Percentiles rank a stretch among this genome's conserved stretches.
These are phyloP conservation scores for Aspergillus terreus DNA, from an alignment of 2,329 filamentous ascomycete genomes.

Conservation along the genomic window DNA sequence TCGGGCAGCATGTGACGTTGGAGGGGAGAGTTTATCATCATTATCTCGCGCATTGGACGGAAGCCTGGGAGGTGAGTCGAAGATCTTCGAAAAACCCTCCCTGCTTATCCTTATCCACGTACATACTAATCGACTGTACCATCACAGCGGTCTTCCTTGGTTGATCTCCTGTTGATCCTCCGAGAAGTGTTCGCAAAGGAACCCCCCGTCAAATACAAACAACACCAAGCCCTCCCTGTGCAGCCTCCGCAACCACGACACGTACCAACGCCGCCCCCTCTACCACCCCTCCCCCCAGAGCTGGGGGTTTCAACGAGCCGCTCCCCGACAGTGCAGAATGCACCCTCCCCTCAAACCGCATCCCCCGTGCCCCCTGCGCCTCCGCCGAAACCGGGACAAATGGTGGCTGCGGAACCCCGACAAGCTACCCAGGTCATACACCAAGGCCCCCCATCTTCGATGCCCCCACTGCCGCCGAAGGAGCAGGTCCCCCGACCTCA, in stretches of 20 bases:
- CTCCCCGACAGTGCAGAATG: slow-evolving; percentile 26
- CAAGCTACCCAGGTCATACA: slow-evolving; percentile 20
- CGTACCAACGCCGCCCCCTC: slow-evolving; percentile 56
- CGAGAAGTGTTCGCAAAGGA: slow-evolving; percentile 90
- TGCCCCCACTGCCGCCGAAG: slow-evolving; percentile 39
- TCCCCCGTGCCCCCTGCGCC: slow-evolving; percentile 29
- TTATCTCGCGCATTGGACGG: slow-evolving; percentile 83
- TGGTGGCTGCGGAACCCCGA: slow-evolving; percentile 12
- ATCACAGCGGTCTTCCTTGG: slow-evolving; percentile 69
- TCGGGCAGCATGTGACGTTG: slow-evolving; percentile 90
- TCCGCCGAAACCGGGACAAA: slow-evolving; percentile 35
- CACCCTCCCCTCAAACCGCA: slow-evolving; percentile 12
- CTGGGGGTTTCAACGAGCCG: slow-evolving; percentile 41
- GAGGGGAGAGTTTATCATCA: slow-evolving; percentile 95
- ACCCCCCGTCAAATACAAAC: slow-evolving; percentile 79
- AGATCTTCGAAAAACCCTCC: background rate
- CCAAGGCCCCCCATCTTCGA: slow-evolving; percentile 28
- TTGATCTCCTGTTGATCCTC: slow-evolving; percentile 78
- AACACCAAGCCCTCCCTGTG: slow-evolving; percentile 33
- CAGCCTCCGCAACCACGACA: slow-evolving; percentile 31
- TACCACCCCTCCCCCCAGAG: slow-evolving; percentile 70
- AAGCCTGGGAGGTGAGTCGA: slow-evolving; percentile 79
- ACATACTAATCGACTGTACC: background rate
- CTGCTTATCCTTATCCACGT: background rate
- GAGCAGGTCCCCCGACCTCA: slow-evolving; percentile 19